Base-by-base conservation (phyloP, 1,284 basidiomycete species). In the Sporisorium sorghi region DNA sequence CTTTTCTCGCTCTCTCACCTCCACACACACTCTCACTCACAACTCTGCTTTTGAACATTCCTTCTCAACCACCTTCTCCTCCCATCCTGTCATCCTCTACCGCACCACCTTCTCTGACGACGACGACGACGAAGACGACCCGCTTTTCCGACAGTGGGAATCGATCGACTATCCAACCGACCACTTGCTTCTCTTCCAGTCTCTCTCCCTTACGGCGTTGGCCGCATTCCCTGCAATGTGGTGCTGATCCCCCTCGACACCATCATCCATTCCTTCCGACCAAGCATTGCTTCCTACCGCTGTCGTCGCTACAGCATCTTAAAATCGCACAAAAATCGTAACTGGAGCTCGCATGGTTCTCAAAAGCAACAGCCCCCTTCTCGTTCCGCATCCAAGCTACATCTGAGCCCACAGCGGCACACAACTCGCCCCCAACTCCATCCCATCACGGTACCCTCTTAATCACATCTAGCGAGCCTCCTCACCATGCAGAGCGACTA, bases 401-500 rank as follows among this genome's bases (percentile, higher is more conserved):
- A 14, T 32, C 44, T 47, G 14, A 15, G 15, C 15, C 35, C 35
- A 37, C 35, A 2, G 35, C 12, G 35, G 35, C 35, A 37, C 35
- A 40, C 37, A 14, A 40, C n/a, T 40, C 10, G 17, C n/a, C n/a
- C 3, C 10, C 37, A 40, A 19, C 37, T 49, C 23, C 10, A n/a
- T 12, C 32, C n/a, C 23, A 35, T 14, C 32, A 24, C 33, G 5
- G 17, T 24, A 9, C 5, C 26, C 7, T 12, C 35, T 14, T 40
- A 28, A 26, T 30, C 11, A 12, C 19, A 1, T 28, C 48, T 37
- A n/a, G 15, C 14, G 30, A n/a, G 40, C 2, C 33, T 28, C 10
- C n/a, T 6, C 47, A 50, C 46, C 48, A 66, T 72, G 64, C 64
- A 67, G 51, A 73, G 59, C 52, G 72, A 74, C 44, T 74, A 74